Base-by-base conservation (phyloP, 306 rosid species). In the Cucurbita argyrosperma region DNA sequence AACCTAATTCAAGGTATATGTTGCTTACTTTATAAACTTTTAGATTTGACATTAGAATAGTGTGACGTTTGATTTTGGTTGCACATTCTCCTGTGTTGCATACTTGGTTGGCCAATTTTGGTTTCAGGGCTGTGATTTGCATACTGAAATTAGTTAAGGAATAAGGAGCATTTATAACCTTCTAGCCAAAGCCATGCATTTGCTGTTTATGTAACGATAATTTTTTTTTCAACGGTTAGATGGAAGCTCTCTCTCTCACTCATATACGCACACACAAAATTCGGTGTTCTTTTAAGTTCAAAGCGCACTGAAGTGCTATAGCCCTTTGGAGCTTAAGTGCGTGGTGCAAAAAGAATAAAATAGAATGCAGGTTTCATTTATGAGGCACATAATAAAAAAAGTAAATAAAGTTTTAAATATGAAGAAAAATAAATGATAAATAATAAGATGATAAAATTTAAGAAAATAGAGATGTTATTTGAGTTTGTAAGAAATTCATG, bases 1-100 rank as follows among this genome's bases (percentile, higher is more conserved):
- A 91, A 95, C 86, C 96, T 95, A 75, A 95, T 95, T 71, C 99
- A 95, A 91, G 99, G 99, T 95, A 87, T 70, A 30, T 61, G 13
- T 60, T 79, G 21, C 75, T 42, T 23, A 59, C 51, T 58, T 13
- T n/a, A 19, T 56, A 26, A 45, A 18, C 63, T 11, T 38, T 49
- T 49, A 23, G 45, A 69, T 49, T 23, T 30, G 35, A 13, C 58
- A 49, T 30, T 57, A 69, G 54, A 68, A 47, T 52, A 46, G 13
- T 49, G 58, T 26, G 74, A 26, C 4, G 0, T 35, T 66, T 49
- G 21, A 5, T 56, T 60, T 65, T 47, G 37, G 51, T 23, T 16
- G 42, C 46, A 30, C 59, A 35, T 15, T 49, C 60, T 51, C 16
- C 40, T 30, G 19, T 69, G 21, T 46, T 47, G 39, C 56, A 47